Base-by-base conservation (phyloP, 257 asterid species). In the Nicotiana tabacum region DNA sequence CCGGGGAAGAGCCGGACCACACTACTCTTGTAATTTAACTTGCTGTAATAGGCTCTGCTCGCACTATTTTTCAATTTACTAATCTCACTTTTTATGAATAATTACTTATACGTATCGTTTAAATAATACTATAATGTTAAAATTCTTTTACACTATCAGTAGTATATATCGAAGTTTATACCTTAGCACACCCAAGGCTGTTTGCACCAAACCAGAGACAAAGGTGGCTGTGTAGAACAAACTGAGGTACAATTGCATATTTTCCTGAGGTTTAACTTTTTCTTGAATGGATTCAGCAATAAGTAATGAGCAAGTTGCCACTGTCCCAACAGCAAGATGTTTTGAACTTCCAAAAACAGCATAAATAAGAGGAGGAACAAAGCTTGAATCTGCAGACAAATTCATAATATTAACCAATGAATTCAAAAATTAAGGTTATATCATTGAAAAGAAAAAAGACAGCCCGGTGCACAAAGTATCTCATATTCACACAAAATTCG, bases 291-390 rank as follows among this genome's bases (percentile, higher is more conserved):
- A 66, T 66, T 91, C 90, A 0, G 94, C 92, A 39, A 93, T 86
- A 11, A 95, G 84, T 88, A 95, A 83, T 0, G 98, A 95, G 77
- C 92, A 85, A 0, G 98, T 97, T 3, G 98, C 98, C 81, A 93
- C 98, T 17, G 97, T 93, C 48, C 98, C 98, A 18, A 95, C 98
- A 0, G 98, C 98, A 2, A 93, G 85, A 87, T 93, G 93, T 84
- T 87, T 91, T 21, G 98, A 95, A 84, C 91, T 93, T 58, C 98
- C 98, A 3, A 95, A 90, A 16, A 93, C 17, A 0, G 93, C 94
- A 30, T 95, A 95, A 16, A 93, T 16, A 10, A 95, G 68, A 0
- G 98, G 98, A 13, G 98, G 98, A 30, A 95, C 95, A 84, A 95
- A 95, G 24, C 96, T 92, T 56, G 98, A 95, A 83, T 95, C 98